A percentile compares a stretch with the other conserved stretches of the same genome.
These are phyloP conservation scores for Plasmodium relictum DNA, from an alignment of 169 alveolate species.

Conservation along the genomic window DNA sequence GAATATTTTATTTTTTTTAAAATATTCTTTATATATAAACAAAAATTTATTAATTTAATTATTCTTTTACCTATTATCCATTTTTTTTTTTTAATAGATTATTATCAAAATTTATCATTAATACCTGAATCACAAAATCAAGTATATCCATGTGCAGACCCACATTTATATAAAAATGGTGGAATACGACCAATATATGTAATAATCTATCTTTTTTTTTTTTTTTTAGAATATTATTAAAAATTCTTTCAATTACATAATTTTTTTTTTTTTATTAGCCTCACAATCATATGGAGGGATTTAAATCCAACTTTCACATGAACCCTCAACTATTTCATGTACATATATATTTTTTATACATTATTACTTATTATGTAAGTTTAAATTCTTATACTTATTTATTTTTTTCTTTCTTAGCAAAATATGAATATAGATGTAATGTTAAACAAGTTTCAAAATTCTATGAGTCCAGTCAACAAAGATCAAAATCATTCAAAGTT, in stretches of 20 bases:
- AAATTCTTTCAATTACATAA: no score
- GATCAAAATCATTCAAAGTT: conserved; percentile 12
- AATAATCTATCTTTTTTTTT: conserved; percentile 13
- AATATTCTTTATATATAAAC: background rate
- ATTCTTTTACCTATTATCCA: background rate
- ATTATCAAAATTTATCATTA: conserved; percentile 31
- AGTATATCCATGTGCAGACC: conserved; percentile 24
- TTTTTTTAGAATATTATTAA: background rate
- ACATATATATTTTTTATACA: background rate
- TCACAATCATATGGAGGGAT: background rate
- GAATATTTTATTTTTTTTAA: background rate
- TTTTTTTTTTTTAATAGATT: conserved; percentile 6
- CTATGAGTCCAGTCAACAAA: conserved; percentile 13
- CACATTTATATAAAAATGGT: conserved; percentile 32
- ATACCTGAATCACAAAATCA: conserved; percentile 25
- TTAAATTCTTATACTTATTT: background rate
- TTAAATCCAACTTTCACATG: background rate
- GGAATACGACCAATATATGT: conserved; percentile 43
- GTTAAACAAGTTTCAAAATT: conserved; percentile 53
- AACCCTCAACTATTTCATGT: conserved; percentile 1
- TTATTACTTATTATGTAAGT: no score
- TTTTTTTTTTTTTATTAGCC: background rate
- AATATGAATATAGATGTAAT: conserved; percentile 46
- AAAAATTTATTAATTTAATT: conserved; percentile 1
- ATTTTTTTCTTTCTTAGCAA: conserved; percentile 26